Percentiles rank a stretch among this genome's conserved stretches.
Evolutionary conservation across 2,329 filamentous ascomycete genomes (phyloP).

Genomic region (Neofusicoccum laricinum): DNA sequence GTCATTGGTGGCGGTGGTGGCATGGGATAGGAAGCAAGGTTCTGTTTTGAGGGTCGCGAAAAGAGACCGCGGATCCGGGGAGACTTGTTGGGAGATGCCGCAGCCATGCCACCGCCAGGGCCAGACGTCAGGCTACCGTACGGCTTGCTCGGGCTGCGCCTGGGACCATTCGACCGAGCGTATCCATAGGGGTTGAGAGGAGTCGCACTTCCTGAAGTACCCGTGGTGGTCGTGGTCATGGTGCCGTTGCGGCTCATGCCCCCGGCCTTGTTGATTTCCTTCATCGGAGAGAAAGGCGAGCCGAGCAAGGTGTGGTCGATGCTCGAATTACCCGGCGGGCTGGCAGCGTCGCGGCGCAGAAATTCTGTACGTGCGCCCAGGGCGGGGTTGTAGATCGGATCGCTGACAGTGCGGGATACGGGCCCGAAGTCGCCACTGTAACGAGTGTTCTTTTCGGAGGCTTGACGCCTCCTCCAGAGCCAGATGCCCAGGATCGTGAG

Average conservation of each 20-base stretch:
- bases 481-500: constrained; percentile 31
- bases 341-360: constrained; percentile 30
- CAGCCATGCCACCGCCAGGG: constrained; percentile 12
- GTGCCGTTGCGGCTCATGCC: constrained; percentile 29
- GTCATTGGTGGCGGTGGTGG: neutral
- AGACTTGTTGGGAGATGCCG: neutral
- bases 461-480: constrained; percentile 33
- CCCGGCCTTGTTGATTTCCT: constrained; percentile 18
- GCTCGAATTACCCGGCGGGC: constrained; percentile 28
- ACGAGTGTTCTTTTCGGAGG: constrained; percentile 25
- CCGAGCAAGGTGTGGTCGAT: constrained; percentile 22
- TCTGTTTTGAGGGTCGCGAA: neutral
- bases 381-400: constrained; percentile 38
- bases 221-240: constrained; percentile 18
- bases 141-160: constrained; percentile 2
- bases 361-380: constrained; percentile 36
- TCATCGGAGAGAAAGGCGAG: constrained; percentile 27
- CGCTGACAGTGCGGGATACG: constrained; percentile 36
- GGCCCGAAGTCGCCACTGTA: constrained; percentile 39
- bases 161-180: neutral
- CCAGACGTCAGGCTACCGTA: constrained; percentile 10
- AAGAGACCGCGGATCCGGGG: constrained; percentile 5
- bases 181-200: constrained; percentile 10
- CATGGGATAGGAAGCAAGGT: neutral
- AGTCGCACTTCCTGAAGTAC: neutral